Conservation (phyloP, 805 yeast genomes). For the Yamadazyma laniorum region DNA sequence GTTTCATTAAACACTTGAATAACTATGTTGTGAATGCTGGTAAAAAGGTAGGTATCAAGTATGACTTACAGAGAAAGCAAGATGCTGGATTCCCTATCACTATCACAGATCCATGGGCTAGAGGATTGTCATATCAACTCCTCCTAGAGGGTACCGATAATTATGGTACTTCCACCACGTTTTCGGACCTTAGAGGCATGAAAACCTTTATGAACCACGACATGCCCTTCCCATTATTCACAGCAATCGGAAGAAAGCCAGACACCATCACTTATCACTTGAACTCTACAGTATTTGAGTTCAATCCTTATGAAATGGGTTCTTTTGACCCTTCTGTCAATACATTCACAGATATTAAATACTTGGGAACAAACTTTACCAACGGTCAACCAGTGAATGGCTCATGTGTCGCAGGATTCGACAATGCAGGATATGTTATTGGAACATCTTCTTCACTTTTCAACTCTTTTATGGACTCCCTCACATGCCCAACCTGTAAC, state of each 20-base stretch:
- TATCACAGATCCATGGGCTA: slow-evolving; percentile 78
- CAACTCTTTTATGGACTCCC: slow-evolving; percentile 33
- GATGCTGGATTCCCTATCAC: slow-evolving; percentile 67
- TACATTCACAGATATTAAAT: slow-evolving; percentile 36
- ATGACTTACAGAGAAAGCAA: slow-evolving; percentile 46
- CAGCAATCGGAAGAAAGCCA: slow-evolving; percentile 37
- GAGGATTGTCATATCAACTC: slow-evolving; percentile 70
- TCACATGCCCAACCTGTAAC: slow-evolving; percentile 33
- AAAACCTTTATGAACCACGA: slow-evolving; percentile 30
- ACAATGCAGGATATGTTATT: slow-evolving; percentile 38
- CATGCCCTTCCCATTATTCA: slow-evolving; percentile 41
- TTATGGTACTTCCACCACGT: slow-evolving; percentile 24
- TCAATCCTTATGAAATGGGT: slow-evolving; percentile 44
- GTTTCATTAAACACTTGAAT: slow-evolving; percentile 28
- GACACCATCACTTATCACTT: slow-evolving; percentile 27
- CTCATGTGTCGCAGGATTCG: slow-evolving; percentile 34
- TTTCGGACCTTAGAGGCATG: slow-evolving; percentile 33
- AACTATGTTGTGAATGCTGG: slow-evolving; percentile 22
- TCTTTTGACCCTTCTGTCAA: slow-evolving; percentile 40
- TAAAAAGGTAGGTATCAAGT: slow-evolving; percentile 44
- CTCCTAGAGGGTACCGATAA: slow-evolving; percentile 28
- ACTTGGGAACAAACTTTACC: slow-evolving; percentile 33
- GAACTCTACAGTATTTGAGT: slow-evolving; percentile 40
- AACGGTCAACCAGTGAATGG: slow-evolving; percentile 29
- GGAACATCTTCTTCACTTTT: slow-evolving; percentile 43